Conservation (phyloP, 2,329 filamentous ascomycete species). For the Pseudocercospora macadamiae region DNA sequence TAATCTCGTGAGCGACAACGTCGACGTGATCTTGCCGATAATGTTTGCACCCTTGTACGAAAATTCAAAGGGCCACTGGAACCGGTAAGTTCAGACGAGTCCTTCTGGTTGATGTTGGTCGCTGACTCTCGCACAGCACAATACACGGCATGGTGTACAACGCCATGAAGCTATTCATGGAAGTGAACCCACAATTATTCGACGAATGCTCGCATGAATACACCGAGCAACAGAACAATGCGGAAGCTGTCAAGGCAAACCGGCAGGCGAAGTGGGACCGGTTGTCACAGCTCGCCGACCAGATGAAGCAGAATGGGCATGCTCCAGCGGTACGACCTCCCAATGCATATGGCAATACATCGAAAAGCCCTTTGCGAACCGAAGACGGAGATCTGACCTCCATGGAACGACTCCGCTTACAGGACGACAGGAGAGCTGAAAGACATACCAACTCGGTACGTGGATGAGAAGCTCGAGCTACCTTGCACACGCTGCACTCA, state of each 20-base stretch:
- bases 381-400: constrained; percentile 80
- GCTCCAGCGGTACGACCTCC: constrained; percentile 31
- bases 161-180: constrained; percentile 99
- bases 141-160: constrained; percentile 99
- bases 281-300: constrained; percentile 75
- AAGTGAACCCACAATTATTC: constrained; percentile 97
- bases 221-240: constrained; percentile 91
- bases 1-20: constrained; percentile 97
- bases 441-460: constrained; percentile 42
- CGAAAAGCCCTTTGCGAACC: constrained; percentile 45
- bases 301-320: constrained; percentile 37
- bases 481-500: constrained; percentile 21
- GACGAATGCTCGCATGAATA: constrained; percentile 99
- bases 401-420: constrained; percentile 85
- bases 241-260: constrained; percentile 77
- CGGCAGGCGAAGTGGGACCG: constrained; percentile 89
- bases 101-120: neutral
- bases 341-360: constrained; percentile 42
- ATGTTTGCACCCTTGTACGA: constrained; percentile 99
- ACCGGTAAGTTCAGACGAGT: constrained; percentile 65
- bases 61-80: constrained; percentile 99
- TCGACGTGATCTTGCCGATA: constrained; percentile 96
- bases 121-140: constrained; percentile 63
- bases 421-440: constrained; percentile 69
- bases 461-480: constrained; percentile 32